These are phyloP conservation scores for Agaricus blazei DNA, from an alignment of 768 basidiomycete species.

Conservation along the genomic window DNA sequence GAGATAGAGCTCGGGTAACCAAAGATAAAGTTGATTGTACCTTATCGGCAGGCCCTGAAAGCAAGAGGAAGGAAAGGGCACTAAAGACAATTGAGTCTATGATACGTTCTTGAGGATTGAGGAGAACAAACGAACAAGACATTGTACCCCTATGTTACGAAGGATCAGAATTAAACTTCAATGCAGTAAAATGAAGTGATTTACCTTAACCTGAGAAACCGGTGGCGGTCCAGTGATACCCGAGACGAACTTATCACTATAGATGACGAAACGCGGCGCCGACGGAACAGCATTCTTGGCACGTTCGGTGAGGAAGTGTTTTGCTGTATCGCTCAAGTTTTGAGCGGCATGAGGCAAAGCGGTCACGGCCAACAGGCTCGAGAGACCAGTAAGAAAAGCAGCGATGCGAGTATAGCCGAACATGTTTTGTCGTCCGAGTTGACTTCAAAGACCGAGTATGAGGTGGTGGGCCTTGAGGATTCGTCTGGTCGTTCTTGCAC, in stretches of 20 bases:
- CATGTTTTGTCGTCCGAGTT: neutral
- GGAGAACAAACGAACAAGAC: constrained; percentile 42
- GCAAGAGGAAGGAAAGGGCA: constrained; percentile 49
- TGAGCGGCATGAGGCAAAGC: constrained; percentile 6
- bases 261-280: constrained; percentile 32
- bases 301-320: constrained; percentile 9
- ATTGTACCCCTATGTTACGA: constrained; percentile 43
- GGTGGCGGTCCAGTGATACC: constrained; percentile 7
- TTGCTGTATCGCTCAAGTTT: constrained; percentile 11
- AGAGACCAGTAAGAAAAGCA: constrained; percentile 3
- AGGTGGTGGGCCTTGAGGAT: neutral
- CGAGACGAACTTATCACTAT: constrained; percentile 9
- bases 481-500: neutral
- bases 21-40: constrained; percentile 13
- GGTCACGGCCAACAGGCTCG: neutral
- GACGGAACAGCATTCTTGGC: constrained; percentile 16
- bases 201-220: constrained; percentile 2
- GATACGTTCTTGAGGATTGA: neutral
- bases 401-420: constrained; percentile 1
- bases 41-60: constrained; percentile 55
- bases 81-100: constrained; percentile 13
- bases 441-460: neutral
- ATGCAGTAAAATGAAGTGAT: no score
- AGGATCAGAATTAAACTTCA: neutral
- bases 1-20: neutral